Evolutionary conservation across 768 basidiomycete genomes (phyloP), one percentile per base, ranked within the genome.

Genomic region (Mycena metata): DNA sequence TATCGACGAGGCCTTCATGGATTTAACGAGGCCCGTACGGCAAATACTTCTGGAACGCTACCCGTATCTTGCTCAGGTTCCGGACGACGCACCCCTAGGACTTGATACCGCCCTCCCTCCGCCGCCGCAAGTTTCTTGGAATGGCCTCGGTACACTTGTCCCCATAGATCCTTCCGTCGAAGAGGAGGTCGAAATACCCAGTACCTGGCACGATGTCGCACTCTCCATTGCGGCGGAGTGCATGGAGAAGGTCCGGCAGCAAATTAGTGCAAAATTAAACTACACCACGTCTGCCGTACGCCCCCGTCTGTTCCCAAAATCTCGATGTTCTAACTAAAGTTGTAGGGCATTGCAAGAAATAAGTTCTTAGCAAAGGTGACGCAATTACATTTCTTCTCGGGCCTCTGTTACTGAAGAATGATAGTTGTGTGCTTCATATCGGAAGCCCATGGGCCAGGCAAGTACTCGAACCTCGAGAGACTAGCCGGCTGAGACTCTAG

Each of bases 1-100:
- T 0, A 98, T 99, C 41, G 98, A 99, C 74, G 98, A 99, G 76
- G 96, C 95, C 0, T 99, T 96, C 78, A 89, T 99, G 64, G 97
- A 99, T 78, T 87, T 99, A 63, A 94, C 96, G 4, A 85, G 85
- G 11, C 91, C 92, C 39, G 90, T 95, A n/a, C 90, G 94, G 42
- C 88, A 91, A 64, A 81, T 87, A 50, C 79, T 99, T 2, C 81
- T 99, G 3, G 84, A 88, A 55, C 83, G 89, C 46, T 95, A 91
- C 74, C 94, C 96, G 0, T 84, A 94, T 76, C 88, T 99, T 26
- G 85, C 89, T 0, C 76, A 86, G 21, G 86, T 91, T 2, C 96
- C 96, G 2, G 75, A 83, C 0, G 87, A 91, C 66, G 88, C 92
- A 0, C 89, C 90, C 0, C 74, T 86, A 9, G 95, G 93, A 0